phyloP scores from a whole-genome alignment of 2,329 filamentous ascomycete species.

The Nigrospora oryzae region DNA sequence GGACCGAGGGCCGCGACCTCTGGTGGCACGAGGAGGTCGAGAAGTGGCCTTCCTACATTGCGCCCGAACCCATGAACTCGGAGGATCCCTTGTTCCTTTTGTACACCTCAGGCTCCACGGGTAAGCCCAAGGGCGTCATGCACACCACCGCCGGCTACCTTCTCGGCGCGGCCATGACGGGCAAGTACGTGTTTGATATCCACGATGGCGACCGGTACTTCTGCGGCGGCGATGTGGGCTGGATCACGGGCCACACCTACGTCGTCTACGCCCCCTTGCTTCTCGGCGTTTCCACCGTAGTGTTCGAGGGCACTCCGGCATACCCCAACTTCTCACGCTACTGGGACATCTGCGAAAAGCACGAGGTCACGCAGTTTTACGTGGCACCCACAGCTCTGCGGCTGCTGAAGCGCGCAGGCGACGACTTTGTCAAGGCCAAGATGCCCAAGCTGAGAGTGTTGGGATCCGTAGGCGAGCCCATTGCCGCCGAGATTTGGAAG shows the following conservation, averaged over 20 bases:
- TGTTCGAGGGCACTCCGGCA: conserved; percentile 95
- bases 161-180: conserved; percentile 84
- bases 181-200: conserved; percentile 98
- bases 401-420: conserved; percentile 87
- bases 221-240: conserved; percentile 96
- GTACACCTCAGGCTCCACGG: conserved; percentile 95
- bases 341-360: conserved; percentile 96
- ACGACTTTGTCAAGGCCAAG: conserved; percentile 81
- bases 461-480: conserved; percentile 93
- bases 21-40: conserved; percentile 99
- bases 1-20: conserved; percentile 78
- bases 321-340: conserved; percentile 98
- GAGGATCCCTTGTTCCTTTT: conserved; percentile 96
- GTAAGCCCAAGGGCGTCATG: conserved; percentile 98
- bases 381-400: conserved; percentile 91
- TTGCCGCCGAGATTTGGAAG: conserved; percentile 97
- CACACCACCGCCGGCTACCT: conserved; percentile 95
- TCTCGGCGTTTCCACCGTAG: conserved; percentile 86
- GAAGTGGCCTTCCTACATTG: conserved; percentile 89
- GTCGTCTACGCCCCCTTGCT: conserved; percentile 94
- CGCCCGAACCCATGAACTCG: conserved; percentile 81
- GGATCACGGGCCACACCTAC: conserved; percentile 98
- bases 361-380: conserved; percentile 96
- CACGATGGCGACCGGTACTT: conserved; percentile 92
- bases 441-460: conserved; percentile 87